Percentiles rank a stretch among this genome's conserved stretches.
Conservation (phyloP, 148 eudicot species). For the Diospyros kaki region DNA sequence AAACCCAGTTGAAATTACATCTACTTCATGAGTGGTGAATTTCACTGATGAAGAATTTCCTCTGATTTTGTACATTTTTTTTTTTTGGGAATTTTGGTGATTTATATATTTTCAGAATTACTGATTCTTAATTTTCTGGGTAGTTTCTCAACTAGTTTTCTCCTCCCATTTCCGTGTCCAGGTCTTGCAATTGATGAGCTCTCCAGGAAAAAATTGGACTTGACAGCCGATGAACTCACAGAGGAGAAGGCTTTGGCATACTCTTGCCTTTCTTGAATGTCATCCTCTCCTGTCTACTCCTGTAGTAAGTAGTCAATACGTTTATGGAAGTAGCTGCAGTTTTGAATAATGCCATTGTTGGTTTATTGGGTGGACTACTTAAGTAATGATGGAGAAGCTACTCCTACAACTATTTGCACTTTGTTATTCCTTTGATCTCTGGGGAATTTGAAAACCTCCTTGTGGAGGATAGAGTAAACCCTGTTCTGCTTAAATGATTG, state of each 20-base stretch:
- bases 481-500: too few relatives aligned
- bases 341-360: constrained; percentile 54
- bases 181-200: constrained; percentile 82
- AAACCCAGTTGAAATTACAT: too few relatives aligned
- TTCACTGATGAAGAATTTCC: too few relatives aligned
- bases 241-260: constrained; percentile 94
- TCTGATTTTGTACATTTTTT: too few relatives aligned
- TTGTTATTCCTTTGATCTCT: too few relatives aligned
- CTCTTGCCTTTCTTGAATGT: constrained; percentile 65
- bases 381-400: constrained; percentile 24
- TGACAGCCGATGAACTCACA: constrained; percentile 76
- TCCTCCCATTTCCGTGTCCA: constrained; percentile 14
- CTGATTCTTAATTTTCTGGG: not conserved
- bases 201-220: constrained; percentile 91
- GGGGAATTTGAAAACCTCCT: too few relatives aligned
- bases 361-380: constrained; percentile 14
- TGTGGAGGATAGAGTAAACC: too few relatives aligned
- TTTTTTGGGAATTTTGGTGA: not conserved
- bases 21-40: too few relatives aligned
- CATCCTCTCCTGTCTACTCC: not conserved
- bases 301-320: constrained; percentile 6
- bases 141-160: constrained; percentile 10
- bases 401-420: constrained; percentile 2
- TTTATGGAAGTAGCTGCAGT: constrained; percentile 27
- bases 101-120: not conserved